A percentile compares a stretch with the other conserved stretches of the same genome.
phyloP scores from a whole-genome alignment of 495 filamentous ascomycete species.

The Annulohypoxylon stygium region DNA sequence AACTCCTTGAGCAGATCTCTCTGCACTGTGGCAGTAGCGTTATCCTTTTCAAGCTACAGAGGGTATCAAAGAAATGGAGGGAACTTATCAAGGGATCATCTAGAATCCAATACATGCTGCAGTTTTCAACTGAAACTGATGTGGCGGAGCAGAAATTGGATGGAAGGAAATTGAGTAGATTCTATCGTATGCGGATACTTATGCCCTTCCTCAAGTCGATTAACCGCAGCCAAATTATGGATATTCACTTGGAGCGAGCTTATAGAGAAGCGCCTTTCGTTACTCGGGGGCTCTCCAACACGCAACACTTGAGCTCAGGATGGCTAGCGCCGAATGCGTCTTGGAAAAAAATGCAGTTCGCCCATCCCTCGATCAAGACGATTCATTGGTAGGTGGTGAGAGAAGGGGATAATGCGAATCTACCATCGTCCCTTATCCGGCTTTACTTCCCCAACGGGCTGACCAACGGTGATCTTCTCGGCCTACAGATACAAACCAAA shows the following conservation, averaged over 20 bases:
- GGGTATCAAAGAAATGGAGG: slow-evolving; percentile 25
- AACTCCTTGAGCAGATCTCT: slow-evolving; percentile 11
- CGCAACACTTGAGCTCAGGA: background rate
- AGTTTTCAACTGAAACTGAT: too few relatives aligned
- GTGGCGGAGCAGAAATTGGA: too few relatives aligned
- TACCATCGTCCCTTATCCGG: background rate
- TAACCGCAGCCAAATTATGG: too few relatives aligned
- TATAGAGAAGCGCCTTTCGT: background rate
- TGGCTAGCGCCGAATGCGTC: slow-evolving; percentile 6
- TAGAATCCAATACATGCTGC: too few relatives aligned
- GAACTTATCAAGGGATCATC: background rate
- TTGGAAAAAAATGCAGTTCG: slow-evolving; percentile 25
- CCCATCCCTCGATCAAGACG: slow-evolving; percentile 14
- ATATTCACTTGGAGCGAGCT: too few relatives aligned
- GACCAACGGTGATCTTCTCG: background rate
- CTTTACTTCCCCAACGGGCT: slow-evolving; percentile 24
- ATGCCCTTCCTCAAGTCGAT: too few relatives aligned
- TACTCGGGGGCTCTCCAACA: background rate
- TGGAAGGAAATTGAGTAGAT: too few relatives aligned
- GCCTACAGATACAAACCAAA: background rate
- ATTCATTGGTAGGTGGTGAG: slow-evolving; percentile 1
- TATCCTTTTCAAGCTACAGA: background rate
- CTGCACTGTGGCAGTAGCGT: background rate
- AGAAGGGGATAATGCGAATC: background rate
- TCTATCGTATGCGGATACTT: too few relatives aligned